Evolutionary conservation across 768 basidiomycete species (phyloP).

Genomic region (Leccinum disarticulatum): DNA sequence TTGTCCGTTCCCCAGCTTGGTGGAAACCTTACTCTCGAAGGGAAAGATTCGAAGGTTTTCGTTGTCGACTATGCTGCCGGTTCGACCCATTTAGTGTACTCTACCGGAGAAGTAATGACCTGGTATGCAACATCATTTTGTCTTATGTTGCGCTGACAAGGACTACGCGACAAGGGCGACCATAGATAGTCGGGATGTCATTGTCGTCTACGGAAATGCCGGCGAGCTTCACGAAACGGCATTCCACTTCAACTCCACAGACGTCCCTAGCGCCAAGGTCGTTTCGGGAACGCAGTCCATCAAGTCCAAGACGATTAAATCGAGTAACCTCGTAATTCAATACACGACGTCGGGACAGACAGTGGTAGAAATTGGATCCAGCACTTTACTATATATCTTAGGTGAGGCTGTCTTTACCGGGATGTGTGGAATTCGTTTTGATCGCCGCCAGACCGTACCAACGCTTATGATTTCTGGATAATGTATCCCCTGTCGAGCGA

Average conservation of each 20-base stretch:
- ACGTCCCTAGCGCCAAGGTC: constrained; percentile 23
- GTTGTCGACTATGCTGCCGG: constrained; percentile 51
- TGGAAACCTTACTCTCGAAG: constrained; percentile 43
- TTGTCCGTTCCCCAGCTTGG: constrained; percentile 45
- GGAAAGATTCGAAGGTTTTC: constrained; percentile 54
- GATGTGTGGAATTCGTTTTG: background rate
- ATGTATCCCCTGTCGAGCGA: constrained; percentile 36
- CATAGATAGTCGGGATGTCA: constrained; percentile 47
- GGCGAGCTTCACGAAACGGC: constrained; percentile 52
- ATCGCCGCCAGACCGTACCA: constrained; percentile 41
- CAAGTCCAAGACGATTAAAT: constrained; percentile 36
- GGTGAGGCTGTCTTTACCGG: constrained; percentile 30
- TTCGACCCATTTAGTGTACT: constrained; percentile 43
- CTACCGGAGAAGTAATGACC: constrained; percentile 49
- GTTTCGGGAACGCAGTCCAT: constrained; percentile 31
- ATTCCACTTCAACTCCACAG: constrained; percentile 36
- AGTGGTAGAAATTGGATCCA: constrained; percentile 43
- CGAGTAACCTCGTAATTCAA: constrained; percentile 40
- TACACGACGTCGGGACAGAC: constrained; percentile 48
- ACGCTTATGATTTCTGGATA: constrained; percentile 54
- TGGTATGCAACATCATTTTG: constrained; percentile 33
- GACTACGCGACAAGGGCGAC: constrained; percentile 38
- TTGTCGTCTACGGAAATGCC: constrained; percentile 47
- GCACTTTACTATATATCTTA: constrained; percentile 43
- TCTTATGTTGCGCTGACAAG: background rate